Conservation (phyloP, 1,284 basidiomycete genomes). For the Spongispora temasekensis region DNA sequence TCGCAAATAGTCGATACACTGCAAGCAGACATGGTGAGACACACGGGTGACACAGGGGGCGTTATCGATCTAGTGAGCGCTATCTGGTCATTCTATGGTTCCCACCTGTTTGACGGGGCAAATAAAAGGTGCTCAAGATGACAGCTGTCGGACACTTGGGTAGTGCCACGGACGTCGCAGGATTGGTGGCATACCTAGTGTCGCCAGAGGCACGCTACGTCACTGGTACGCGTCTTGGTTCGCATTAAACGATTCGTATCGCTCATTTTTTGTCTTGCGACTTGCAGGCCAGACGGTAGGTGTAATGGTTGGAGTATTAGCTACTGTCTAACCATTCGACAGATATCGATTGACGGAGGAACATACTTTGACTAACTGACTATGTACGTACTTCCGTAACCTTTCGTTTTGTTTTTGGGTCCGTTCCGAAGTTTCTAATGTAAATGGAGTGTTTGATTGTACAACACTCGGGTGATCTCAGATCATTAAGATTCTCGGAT, state of each 20-base stretch:
- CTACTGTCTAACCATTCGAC: background rate
- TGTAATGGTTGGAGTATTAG: background rate
- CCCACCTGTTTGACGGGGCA: background rate
- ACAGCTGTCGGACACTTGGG: conserved; percentile 31
- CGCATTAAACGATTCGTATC: background rate
- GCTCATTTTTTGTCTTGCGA: conserved; percentile 7
- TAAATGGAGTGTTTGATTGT: too few species aligned
- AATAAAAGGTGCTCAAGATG: conserved; percentile 15
- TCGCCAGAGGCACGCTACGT: conserved; percentile 39
- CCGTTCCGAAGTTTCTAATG: too few species aligned
- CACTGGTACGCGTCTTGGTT: conserved; percentile 31
- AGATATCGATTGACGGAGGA: conserved; percentile 32
- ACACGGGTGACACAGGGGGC: conserved; percentile 17
- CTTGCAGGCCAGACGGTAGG: conserved; percentile 31
- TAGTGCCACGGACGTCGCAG: conserved; percentile 36
- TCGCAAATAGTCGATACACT: conserved; percentile 16
- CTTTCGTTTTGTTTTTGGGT: too few species aligned
- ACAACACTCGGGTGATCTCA: too few species aligned
- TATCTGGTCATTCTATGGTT: background rate
- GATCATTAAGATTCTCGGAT: too few species aligned
- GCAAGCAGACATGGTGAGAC: conserved; percentile 17
- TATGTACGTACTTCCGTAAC: too few species aligned
- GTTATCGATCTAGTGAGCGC: conserved; percentile 21
- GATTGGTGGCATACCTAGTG: conserved; percentile 39
- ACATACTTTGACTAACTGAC: conserved; percentile 30